These are phyloP conservation scores for Candida broadrunensis DNA, from an alignment of 805 yeast species.

Conservation along the genomic window DNA sequence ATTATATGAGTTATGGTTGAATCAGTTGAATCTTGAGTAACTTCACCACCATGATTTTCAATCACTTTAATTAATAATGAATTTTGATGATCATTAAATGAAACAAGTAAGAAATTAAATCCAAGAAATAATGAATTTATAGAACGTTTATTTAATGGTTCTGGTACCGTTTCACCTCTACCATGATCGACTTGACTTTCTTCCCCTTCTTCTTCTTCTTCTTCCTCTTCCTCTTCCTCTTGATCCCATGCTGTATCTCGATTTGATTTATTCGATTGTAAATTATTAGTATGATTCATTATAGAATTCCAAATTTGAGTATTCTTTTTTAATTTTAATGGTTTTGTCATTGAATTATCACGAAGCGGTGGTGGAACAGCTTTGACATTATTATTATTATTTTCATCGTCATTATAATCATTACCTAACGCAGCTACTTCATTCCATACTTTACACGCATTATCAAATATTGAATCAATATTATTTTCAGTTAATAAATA, in stretches of 20 bases:
- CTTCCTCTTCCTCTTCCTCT: constrained; percentile 12
- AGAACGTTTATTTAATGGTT: neutral
- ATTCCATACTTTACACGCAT: constrained; percentile 35
- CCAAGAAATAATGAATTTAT: constrained; percentile 35
- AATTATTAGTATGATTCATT: constrained; percentile 25
- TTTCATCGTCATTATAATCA: no score
- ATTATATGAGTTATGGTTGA: constrained; percentile 28
- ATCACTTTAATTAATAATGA: constrained; percentile 41
- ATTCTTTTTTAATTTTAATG: constrained; percentile 14
- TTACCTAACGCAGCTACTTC: constrained; percentile 4
- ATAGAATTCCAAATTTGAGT: constrained; percentile 44
- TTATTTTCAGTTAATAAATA: constrained; percentile 29
- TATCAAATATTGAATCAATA: constrained; percentile 5
- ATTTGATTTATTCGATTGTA: constrained; percentile 8
- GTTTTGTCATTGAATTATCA: neutral
- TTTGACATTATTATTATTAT: neutral
- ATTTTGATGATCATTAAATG: constrained; percentile 37
- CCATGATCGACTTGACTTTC: neutral
- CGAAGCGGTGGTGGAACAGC: neutral
- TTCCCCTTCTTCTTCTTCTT: constrained; percentile 3
- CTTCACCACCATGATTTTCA: constrained; percentile 42
- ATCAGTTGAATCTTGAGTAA: constrained; percentile 14
- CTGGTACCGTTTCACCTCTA: neutral
- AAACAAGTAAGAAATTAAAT: constrained; percentile 39
- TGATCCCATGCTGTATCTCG: constrained; percentile 25